These are phyloP conservation scores for Stemphylium lycopersici DNA, from an alignment of 2,329 filamentous ascomycete species.

Conservation along the genomic window DNA sequence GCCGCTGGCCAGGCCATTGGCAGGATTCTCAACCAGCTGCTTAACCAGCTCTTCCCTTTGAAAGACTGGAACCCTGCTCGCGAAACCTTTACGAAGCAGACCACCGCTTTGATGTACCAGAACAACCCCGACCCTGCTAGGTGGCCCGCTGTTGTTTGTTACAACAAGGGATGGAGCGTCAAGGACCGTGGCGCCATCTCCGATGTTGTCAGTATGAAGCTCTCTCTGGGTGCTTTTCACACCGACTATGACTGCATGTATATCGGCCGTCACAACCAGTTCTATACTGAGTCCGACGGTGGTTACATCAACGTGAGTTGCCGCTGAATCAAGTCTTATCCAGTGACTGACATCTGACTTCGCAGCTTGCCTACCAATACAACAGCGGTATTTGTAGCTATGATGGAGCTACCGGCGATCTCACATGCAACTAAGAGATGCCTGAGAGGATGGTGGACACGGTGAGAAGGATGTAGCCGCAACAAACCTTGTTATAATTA, in stretches of 20 bases:
- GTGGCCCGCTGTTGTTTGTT: background rate
- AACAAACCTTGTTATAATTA: too few species aligned
- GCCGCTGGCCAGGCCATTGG: background rate
- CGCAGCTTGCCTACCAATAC: background rate
- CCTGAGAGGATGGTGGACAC: too few species aligned
- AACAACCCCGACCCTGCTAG: background rate
- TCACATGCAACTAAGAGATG: conserved; percentile 1
- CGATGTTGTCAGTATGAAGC: conserved; percentile 1
- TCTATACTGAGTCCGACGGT: background rate
- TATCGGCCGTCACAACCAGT: background rate
- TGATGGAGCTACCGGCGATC: background rate
- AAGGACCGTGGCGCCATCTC: background rate
- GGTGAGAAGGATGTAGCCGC: too few species aligned
- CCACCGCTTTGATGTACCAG: background rate
- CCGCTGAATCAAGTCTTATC: background rate
- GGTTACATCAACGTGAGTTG: conserved; percentile 1
- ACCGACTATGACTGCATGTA: conserved; percentile 8
- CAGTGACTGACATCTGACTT: background rate
- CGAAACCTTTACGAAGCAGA: conserved; percentile 6
- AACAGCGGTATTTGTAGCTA: background rate
- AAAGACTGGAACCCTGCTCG: conserved; percentile 4
- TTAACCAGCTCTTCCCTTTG: conserved; percentile 1
- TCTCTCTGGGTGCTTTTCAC: background rate
- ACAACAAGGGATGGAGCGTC: conserved; percentile 1
- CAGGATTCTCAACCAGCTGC: background rate